Evolutionary conservation across 2,329 filamentous ascomycete species (phyloP).

Genomic region (Fusarium sp.): DNA sequence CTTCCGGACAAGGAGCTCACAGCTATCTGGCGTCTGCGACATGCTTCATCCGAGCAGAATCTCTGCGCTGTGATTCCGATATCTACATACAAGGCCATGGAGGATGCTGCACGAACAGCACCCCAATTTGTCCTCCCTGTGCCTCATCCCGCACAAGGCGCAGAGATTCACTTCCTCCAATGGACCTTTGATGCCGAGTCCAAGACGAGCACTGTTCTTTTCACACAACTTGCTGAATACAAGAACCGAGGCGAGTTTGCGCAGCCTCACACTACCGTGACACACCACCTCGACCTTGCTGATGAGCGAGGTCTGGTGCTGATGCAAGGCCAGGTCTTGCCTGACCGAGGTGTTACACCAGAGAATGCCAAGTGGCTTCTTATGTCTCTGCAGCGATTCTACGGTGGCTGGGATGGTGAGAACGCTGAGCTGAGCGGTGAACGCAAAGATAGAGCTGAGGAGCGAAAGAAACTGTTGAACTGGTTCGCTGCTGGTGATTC

Average conservation of each 20-base stretch:
- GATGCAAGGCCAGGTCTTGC: constrained; percentile 84
- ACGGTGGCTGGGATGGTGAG: constrained; percentile 73
- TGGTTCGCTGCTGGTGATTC: constrained; percentile 85
- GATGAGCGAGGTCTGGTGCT: constrained; percentile 82
- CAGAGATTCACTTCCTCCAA: constrained; percentile 96
- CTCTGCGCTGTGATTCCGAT: constrained; percentile 87
- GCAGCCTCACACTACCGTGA: constrained; percentile 92
- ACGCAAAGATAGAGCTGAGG: constrained; percentile 68
- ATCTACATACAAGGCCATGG: constrained; percentile 79
- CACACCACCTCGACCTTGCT: constrained; percentile 87
- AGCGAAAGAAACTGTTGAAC: constrained; percentile 78
- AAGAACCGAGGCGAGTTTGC: constrained; percentile 91
- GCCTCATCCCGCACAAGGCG: constrained; percentile 74
- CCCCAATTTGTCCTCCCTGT: constrained; percentile 94
- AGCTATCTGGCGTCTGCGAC: constrained; percentile 89
- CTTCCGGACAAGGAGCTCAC: constrained; percentile 87
- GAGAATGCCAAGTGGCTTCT: constrained; percentile 91
- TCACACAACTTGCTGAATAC: constrained; percentile 94
- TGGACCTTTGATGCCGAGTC: constrained; percentile 85
- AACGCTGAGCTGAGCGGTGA: constrained; percentile 51
- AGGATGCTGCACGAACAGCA: constrained; percentile 75
- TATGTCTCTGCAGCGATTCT: constrained; percentile 95
- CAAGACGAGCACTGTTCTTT: constrained; percentile 81
- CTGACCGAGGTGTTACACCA: constrained; percentile 79
- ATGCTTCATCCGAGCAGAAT: constrained; percentile 77